Evolutionary conservation across 2,329 filamentous ascomycete species (phyloP).

Genomic region (Colletotrichum lupini): DNA sequence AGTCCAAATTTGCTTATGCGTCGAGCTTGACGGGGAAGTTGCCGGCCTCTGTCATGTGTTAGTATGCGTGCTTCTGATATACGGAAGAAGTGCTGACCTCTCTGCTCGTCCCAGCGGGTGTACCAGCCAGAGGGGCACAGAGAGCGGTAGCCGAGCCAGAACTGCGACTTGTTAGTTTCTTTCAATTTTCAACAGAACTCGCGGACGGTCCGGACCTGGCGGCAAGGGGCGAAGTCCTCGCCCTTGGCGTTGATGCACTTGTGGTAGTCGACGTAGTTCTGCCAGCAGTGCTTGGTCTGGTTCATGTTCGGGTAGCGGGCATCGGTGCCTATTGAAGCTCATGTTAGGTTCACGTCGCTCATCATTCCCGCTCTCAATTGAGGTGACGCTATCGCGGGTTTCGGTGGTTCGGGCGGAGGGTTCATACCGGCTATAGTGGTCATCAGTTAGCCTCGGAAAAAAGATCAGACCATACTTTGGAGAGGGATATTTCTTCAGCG

Average conservation of each 20-base stretch:
- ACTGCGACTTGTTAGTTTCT: constrained; percentile 65
- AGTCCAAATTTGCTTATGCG: constrained; percentile 53
- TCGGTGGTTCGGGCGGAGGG: constrained; percentile 32
- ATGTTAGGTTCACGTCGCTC: constrained; percentile 8
- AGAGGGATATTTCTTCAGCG: constrained; percentile 57
- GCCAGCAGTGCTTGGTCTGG: constrained; percentile 99
- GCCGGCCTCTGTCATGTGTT: constrained; percentile 65
- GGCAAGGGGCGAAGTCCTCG: constrained; percentile 97
- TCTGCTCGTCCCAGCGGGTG: constrained; percentile 95
- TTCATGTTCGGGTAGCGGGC: constrained; percentile 99
- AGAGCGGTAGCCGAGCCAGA: constrained; percentile 95
- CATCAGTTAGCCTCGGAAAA: constrained; percentile 52
- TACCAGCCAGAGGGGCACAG: constrained; percentile 97
- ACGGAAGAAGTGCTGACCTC: constrained; percentile 70
- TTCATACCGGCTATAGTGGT: constrained; percentile 58
- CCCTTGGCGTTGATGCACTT: constrained; percentile 99
- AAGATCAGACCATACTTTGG: constrained; percentile 48
- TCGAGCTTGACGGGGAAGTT: constrained; percentile 76
- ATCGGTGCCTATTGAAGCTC: constrained; percentile 83
- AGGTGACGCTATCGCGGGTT: constrained; percentile 41
- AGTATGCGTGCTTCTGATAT: constrained; percentile 12
- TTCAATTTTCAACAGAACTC: neutral
- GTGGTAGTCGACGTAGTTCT: constrained; percentile 99
- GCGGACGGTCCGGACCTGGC: constrained; percentile 73
- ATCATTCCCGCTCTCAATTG: constrained; percentile 40